phyloP scores from a whole-genome alignment of 73 alveolate species.

The Paramecium biaurelia region DNA sequence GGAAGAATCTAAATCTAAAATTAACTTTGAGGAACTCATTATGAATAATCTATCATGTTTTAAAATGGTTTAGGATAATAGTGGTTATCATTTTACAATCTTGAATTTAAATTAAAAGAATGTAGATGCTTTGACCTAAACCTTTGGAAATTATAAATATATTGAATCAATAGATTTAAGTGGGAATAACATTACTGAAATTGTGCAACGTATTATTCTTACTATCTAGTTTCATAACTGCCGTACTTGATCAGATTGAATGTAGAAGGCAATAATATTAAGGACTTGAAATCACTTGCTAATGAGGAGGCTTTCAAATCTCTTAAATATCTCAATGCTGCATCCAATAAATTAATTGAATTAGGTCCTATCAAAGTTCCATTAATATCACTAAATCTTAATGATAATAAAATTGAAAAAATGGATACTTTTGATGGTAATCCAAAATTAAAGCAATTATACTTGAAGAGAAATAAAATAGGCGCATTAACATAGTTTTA shows the following conservation, averaged over 20 bases:
- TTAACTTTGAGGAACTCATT: slow-evolving; percentile 51
- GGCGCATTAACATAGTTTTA: background rate
- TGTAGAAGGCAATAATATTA: slow-evolving; percentile 41
- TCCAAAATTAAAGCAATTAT: slow-evolving; percentile 13
- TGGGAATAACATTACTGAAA: slow-evolving; percentile 25
- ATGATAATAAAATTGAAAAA: slow-evolving; percentile 53
- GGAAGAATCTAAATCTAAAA: slow-evolving; percentile 57
- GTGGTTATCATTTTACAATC: slow-evolving; percentile 50
- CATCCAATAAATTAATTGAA: slow-evolving; percentile 35
- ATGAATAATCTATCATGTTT: slow-evolving; percentile 35
- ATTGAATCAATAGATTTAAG: slow-evolving; percentile 35
- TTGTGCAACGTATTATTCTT: slow-evolving; percentile 10
- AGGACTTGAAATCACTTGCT: slow-evolving; percentile 44
- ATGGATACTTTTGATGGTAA: slow-evolving; percentile 63
- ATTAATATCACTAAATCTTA: slow-evolving; percentile 28
- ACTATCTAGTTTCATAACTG: slow-evolving; percentile 44
- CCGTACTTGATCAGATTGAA: slow-evolving; percentile 29
- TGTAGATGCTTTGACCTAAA: slow-evolving; percentile 13
- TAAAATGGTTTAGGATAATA: slow-evolving; percentile 40
- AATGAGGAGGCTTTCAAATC: slow-evolving; percentile 59
- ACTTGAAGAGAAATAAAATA: slow-evolving; percentile 38
- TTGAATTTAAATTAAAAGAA: slow-evolving; percentile 10
- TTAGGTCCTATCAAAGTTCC: slow-evolving; percentile 37
- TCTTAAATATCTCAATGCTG: slow-evolving; percentile 42
- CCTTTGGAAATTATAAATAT: slow-evolving; percentile 37